A percentile compares a stretch with the other conserved stretches of the same genome.
phyloP scores from a whole-genome alignment of 129 eudicot species.

The Lactuca saligna region DNA sequence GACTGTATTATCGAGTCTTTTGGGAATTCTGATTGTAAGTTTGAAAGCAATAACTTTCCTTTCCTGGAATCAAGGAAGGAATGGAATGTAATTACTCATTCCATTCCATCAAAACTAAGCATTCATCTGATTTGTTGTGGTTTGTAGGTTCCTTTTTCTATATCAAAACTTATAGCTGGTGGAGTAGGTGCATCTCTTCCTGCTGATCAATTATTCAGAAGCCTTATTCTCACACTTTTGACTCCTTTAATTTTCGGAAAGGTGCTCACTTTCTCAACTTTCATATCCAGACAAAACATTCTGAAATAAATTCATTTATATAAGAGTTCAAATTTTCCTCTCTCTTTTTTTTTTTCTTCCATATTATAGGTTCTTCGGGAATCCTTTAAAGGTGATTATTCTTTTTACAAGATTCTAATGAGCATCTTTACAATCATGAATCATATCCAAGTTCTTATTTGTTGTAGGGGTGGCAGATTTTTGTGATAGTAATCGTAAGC shows the following conservation, averaged over 20 bases:
- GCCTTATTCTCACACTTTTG: slow-evolving; percentile 70
- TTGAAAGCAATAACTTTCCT: slow-evolving; percentile 10
- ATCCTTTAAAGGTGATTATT: slow-evolving; percentile 55
- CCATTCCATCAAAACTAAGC: background rate
- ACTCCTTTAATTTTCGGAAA: slow-evolving; percentile 81
- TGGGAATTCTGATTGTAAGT: slow-evolving; percentile 88
- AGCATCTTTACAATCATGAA: background rate
- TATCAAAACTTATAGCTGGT: slow-evolving; percentile 71
- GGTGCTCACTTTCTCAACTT: slow-evolving; percentile 34
- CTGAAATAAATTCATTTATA: background rate
- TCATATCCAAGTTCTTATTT: background rate
- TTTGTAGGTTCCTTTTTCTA: slow-evolving; percentile 72
- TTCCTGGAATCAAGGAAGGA: background rate
- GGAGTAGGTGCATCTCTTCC: slow-evolving; percentile 88
- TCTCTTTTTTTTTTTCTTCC: slow-evolving; percentile 1
- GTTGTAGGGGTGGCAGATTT: slow-evolving; percentile 67
- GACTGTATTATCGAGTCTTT: slow-evolving; percentile 79
- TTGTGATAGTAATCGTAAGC: slow-evolving; percentile 77
- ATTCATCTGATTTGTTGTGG: slow-evolving; percentile 13
- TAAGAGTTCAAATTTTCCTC: background rate
- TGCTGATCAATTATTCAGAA: slow-evolving; percentile 60
- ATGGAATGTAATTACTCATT: background rate
- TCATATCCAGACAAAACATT: no score
- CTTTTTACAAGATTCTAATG: slow-evolving; percentile 1
- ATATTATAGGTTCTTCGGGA: slow-evolving; percentile 69